These are phyloP conservation scores for Yamadazyma membranifaciens DNA, from an alignment of 1,139 yeast species.

Conservation along the genomic window DNA sequence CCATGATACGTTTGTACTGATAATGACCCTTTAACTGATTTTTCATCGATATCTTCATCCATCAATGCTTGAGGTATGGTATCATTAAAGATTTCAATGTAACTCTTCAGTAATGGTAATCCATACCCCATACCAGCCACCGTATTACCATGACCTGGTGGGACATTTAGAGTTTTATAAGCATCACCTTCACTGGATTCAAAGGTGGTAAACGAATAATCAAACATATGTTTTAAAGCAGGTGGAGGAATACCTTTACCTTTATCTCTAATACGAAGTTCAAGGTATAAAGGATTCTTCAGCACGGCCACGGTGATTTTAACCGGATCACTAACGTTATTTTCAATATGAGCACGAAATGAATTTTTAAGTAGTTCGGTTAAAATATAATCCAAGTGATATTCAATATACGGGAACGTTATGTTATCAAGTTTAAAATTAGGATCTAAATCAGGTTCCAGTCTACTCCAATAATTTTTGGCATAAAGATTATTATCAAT, in stretches of 20 bases:
- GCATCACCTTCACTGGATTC: slow-evolving; percentile 59
- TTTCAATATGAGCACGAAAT: slow-evolving; percentile 81
- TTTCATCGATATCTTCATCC: slow-evolving; percentile 4
- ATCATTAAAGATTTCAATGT: slow-evolving; percentile 45
- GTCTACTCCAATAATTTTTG: slow-evolving; percentile 33
- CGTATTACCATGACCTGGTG: slow-evolving; percentile 74
- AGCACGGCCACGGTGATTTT: slow-evolving; percentile 65
- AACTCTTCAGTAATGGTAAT: slow-evolving; percentile 70
- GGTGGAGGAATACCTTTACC: slow-evolving; percentile 86
- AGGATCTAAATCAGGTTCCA: slow-evolving; percentile 24
- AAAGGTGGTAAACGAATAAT: slow-evolving; percentile 82
- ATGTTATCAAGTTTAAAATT: slow-evolving; percentile 20
- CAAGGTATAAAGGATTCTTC: slow-evolving; percentile 41
- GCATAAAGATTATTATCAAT: slow-evolving; percentile 47
- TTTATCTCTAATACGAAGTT: slow-evolving; percentile 74
- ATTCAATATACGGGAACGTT: slow-evolving; percentile 75
- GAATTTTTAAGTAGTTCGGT: slow-evolving; percentile 88
- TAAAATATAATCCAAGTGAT: slow-evolving; percentile 81
- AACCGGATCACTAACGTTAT: slow-evolving; percentile 57
- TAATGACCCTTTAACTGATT: slow-evolving; percentile 55
- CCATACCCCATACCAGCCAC: slow-evolving; percentile 99
- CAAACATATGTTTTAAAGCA: slow-evolving; percentile 66
- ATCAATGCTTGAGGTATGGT: slow-evolving; percentile 18
- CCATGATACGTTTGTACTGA: slow-evolving; percentile 80
- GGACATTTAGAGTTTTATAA: slow-evolving; percentile 58